A percentile compares a stretch with the other conserved stretches of the same genome.
These are phyloP conservation scores for Annulohypoxylon stygium DNA, from an alignment of 495 filamentous ascomycete genomes.

Conservation along the genomic window DNA sequence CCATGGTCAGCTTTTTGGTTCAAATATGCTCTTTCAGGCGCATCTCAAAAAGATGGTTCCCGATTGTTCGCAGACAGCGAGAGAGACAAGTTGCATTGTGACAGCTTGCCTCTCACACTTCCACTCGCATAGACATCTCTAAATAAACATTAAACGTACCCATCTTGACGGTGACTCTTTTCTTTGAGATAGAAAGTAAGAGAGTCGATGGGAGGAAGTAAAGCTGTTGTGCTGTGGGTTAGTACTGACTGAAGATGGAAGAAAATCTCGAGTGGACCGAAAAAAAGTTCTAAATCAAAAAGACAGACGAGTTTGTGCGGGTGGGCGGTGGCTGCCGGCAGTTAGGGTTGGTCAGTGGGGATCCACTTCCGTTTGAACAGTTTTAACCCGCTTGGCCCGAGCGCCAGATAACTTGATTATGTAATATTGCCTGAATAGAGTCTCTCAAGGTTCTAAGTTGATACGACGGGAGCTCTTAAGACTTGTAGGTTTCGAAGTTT, in stretches of 20 bases:
- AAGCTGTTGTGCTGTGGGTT: slow-evolving; percentile 55
- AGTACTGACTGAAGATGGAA: slow-evolving; percentile 43
- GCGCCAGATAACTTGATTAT: not conserved
- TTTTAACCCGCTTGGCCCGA: not conserved
- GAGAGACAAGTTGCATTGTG: slow-evolving; percentile 27
- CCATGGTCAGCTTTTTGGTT: slow-evolving; percentile 66
- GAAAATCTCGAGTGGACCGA: slow-evolving; percentile 36
- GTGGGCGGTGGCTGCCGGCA: slow-evolving; percentile 58
- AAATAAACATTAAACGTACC: slow-evolving; percentile 59
- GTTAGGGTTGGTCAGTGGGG: slow-evolving; percentile 41
- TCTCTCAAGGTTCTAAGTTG: not conserved
- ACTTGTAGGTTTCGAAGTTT: too few species aligned
- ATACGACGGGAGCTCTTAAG: not conserved
- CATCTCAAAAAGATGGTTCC: slow-evolving; percentile 50
- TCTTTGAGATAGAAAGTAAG: slow-evolving; percentile 50
- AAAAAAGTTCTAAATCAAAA: slow-evolving; percentile 44
- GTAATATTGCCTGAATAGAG: not conserved
- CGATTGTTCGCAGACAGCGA: slow-evolving; percentile 56
- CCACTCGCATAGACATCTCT: slow-evolving; percentile 62
- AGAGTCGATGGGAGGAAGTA: slow-evolving; percentile 56
- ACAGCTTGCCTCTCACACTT: slow-evolving; percentile 41
- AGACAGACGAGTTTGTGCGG: slow-evolving; percentile 50
- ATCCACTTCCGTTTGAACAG: not conserved
- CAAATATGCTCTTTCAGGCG: slow-evolving; percentile 49
- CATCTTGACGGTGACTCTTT: slow-evolving; percentile 62